A percentile compares a stretch with the other conserved stretches of the same genome.
phyloP scores from a whole-genome alignment of 257 asterid species.

The Schizonepeta tenuifolia region DNA sequence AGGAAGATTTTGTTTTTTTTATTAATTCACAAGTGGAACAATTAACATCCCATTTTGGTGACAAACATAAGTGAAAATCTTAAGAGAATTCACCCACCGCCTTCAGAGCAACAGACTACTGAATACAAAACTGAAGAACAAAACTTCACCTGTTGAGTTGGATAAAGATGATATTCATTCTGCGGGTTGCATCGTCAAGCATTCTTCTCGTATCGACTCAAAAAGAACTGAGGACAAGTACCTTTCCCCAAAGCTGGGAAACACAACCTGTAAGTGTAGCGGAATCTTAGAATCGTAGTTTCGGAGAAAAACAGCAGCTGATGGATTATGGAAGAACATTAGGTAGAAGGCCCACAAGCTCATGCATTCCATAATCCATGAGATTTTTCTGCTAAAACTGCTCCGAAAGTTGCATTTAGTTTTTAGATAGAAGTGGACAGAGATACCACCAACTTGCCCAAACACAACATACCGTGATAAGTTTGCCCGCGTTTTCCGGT shows the following conservation, averaged over 20 bases:
- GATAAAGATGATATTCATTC: constrained; percentile 34
- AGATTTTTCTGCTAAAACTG: neutral
- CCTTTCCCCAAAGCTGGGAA: constrained; percentile 91
- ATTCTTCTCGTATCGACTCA: constrained; percentile 83
- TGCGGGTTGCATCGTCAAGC: constrained; percentile 77
- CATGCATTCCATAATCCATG: neutral
- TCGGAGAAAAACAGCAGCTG: neutral
- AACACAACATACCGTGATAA: constrained; percentile 57
- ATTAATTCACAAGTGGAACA: neutral
- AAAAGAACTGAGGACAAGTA: constrained; percentile 76
- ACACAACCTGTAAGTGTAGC: constrained; percentile 60
- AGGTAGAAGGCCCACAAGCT: neutral
- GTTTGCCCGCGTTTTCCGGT: constrained; percentile 92
- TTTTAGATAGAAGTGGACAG: neutral
- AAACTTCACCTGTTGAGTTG: neutral
- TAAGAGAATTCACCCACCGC: neutral
- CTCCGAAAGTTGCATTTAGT: neutral
- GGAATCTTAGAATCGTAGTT: neutral
- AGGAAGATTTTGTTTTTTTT: neutral
- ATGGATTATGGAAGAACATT: neutral
- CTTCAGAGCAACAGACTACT: neutral
- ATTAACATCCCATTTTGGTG: neutral
- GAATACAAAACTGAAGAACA: too few species aligned
- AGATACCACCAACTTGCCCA: neutral
- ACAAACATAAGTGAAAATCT: neutral